Percentiles rank a stretch among this genome's conserved stretches.
phyloP scores from a whole-genome alignment of 768 basidiomycete species.

The Udeniomyces megalosporus region DNA sequence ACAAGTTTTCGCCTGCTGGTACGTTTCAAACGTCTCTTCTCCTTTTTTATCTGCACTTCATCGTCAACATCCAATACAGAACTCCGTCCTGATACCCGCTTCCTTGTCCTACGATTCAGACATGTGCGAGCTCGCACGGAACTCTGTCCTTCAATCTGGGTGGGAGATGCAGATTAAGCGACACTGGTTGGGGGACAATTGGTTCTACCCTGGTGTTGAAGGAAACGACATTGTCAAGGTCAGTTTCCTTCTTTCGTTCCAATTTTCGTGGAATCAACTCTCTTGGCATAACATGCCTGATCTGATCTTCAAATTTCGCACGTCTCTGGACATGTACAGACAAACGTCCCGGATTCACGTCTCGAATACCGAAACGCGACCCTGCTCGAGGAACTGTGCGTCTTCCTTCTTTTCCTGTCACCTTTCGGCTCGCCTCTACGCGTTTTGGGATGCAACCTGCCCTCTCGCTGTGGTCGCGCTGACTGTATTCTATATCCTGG shows the following conservation, averaged over 20 bases:
- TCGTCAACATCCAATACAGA: too few species aligned
- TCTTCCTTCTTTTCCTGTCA: not conserved
- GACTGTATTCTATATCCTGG: too few species aligned
- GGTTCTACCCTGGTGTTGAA: conserved; percentile 81
- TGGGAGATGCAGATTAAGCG: conserved; percentile 98
- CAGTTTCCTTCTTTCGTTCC: not conserved
- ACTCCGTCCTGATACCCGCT: not conserved
- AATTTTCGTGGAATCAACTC: too few species aligned
- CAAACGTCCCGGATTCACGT: conserved; percentile 89
- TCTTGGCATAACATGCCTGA: too few species aligned
- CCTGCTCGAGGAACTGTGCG: conserved; percentile 56
- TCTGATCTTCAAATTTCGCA: not conserved
- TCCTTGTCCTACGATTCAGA: conserved; percentile 19
- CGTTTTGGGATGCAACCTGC: too few species aligned
- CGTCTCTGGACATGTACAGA: conserved; percentile 35
- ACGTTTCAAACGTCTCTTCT: not conserved
- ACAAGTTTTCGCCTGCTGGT: conserved; percentile 63
- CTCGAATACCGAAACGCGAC: conserved; percentile 84
- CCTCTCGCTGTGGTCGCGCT: too few species aligned
- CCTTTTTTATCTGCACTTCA: not conserved
- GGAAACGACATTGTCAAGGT: conserved; percentile 97
- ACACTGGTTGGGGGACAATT: conserved; percentile 57
- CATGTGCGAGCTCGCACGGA: conserved; percentile 91
- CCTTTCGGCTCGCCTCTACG: too few species aligned
- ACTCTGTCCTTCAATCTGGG: conserved; percentile 89